phyloP scores from a whole-genome alignment of 2,329 filamentous ascomycete genomes.

The Cylindrodendrum hubeiense region DNA sequence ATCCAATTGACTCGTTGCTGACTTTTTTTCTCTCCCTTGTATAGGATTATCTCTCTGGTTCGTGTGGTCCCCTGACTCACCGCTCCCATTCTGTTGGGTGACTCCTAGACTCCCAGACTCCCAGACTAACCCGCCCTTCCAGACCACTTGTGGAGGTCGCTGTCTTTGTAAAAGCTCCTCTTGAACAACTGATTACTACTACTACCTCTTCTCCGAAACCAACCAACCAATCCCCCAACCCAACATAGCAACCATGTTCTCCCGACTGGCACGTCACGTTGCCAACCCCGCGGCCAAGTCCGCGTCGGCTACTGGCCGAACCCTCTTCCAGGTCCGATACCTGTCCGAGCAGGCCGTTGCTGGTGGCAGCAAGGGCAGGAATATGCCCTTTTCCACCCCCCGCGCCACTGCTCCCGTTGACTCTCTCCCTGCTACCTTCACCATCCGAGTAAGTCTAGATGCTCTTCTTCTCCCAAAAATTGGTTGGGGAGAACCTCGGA shows the following conservation, averaged over 20 bases:
- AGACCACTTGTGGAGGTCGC: constrained; percentile 60
- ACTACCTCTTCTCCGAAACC: constrained; percentile 21
- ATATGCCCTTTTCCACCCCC: constrained; percentile 70
- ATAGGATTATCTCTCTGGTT: constrained; percentile 83
- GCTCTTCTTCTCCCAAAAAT: not conserved
- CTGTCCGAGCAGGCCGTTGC: constrained; percentile 60
- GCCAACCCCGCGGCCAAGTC: constrained; percentile 65
- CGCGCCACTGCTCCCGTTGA: constrained; percentile 75
- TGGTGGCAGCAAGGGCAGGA: constrained; percentile 76
- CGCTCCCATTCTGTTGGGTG: constrained; percentile 42
- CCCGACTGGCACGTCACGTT: constrained; percentile 65
- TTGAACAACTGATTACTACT: constrained; percentile 29
- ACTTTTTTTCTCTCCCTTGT: constrained; percentile 49
- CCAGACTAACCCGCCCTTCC: constrained; percentile 30
- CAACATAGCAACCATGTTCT: constrained; percentile 64
- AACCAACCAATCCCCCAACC: constrained; percentile 11
- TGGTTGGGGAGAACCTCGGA: not conserved
- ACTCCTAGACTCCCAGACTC: constrained; percentile 17
- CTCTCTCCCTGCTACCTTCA: constrained; percentile 80
- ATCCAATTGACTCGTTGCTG: constrained; percentile 52
- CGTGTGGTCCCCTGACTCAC: constrained; percentile 58
- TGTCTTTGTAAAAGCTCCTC: constrained; percentile 45
- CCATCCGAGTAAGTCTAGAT: constrained; percentile 78
- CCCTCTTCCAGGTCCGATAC: constrained; percentile 54
- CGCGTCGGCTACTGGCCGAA: constrained; percentile 55